Evolutionary conservation across 2,329 filamentous ascomycete species (phyloP).

Genomic region (Lecanicillium sp.): DNA sequence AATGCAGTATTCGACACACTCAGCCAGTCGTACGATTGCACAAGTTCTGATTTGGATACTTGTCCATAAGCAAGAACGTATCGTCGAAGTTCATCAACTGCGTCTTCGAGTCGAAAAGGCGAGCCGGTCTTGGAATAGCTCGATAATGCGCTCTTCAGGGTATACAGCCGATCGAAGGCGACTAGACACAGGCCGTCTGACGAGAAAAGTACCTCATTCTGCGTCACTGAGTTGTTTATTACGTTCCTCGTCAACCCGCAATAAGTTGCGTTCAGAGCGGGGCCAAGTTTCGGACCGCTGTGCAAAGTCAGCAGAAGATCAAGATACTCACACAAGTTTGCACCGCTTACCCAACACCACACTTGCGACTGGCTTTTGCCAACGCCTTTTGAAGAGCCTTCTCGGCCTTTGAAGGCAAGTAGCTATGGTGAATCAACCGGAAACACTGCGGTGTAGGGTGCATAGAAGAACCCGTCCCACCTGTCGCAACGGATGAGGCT

Average conservation of each 20-base stretch:
- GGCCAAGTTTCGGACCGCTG: conserved; percentile 17
- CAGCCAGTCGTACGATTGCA: conserved; percentile 50
- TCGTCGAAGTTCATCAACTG: conserved; percentile 54
- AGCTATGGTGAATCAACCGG: conserved; percentile 39
- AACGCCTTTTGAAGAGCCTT: conserved; percentile 39
- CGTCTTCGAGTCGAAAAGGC: conserved; percentile 44
- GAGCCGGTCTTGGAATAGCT: conserved; percentile 42
- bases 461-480: conserved; percentile 26
- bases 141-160: conserved; percentile 52
- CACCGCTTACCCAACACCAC: too few species aligned
- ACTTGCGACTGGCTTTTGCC: conserved; percentile 31
- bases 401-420: conserved; percentile 37
- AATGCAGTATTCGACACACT: conserved; percentile 41
- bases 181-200: conserved; percentile 51
- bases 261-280: conserved; percentile 33
- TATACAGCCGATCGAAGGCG: conserved; percentile 54
- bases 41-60: conserved; percentile 42
- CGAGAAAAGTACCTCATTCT: conserved; percentile 54
- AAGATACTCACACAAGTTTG: conserved; percentile 26
- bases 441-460: conserved; percentile 21
- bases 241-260: conserved; percentile 42
- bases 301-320: not conserved
- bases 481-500: conserved; percentile 26
- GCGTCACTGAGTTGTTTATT: conserved; percentile 45
- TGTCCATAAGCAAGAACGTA: conserved; percentile 46